phyloP scores from a whole-genome alignment of 1,139 yeast genomes.

The Suhomyces chickasaworum region DNA sequence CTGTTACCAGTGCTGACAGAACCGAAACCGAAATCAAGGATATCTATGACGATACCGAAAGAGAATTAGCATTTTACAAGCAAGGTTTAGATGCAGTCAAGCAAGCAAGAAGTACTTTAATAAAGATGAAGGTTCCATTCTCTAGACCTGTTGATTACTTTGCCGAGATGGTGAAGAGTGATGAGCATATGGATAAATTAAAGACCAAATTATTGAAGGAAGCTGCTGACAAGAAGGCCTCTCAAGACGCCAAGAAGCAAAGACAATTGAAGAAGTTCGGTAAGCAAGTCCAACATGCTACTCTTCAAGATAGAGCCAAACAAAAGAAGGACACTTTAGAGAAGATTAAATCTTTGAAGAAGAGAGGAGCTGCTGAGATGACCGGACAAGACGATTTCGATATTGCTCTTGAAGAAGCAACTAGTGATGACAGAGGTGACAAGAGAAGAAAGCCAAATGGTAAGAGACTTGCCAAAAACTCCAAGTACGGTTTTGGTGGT shows the following conservation, averaged over 20 bases:
- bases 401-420: slow-evolving; percentile 88
- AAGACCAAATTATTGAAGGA: slow-evolving; percentile 80
- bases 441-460: slow-evolving; percentile 59
- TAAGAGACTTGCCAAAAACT: slow-evolving; percentile 66
- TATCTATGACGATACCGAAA: slow-evolving; percentile 91
- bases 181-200: slow-evolving; percentile 96
- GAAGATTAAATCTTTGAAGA: slow-evolving; percentile 84
- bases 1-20: slow-evolving; percentile 60
- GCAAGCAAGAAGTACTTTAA: slow-evolving; percentile 66
- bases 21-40: slow-evolving; percentile 75
- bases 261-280: slow-evolving; percentile 96
- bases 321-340: slow-evolving; percentile 91
- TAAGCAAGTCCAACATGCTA: slow-evolving; percentile 93
- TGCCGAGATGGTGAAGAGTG: slow-evolving; percentile 98
- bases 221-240: slow-evolving; percentile 88
- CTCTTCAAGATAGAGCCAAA: slow-evolving; percentile 91
- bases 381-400: slow-evolving; percentile 60
- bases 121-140: slow-evolving; percentile 76
- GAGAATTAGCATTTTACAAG: slow-evolving; percentile 63
- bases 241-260: slow-evolving; percentile 92
- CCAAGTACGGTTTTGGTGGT: slow-evolving; percentile 70
- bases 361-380: slow-evolving; percentile 78
- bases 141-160: slow-evolving; percentile 93
- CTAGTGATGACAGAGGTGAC: slow-evolving; percentile 43
- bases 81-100: slow-evolving; percentile 88